These are phyloP conservation scores for Aspergillus panamensis DNA, from an alignment of 495 filamentous ascomycete genomes.

Conservation along the genomic window DNA sequence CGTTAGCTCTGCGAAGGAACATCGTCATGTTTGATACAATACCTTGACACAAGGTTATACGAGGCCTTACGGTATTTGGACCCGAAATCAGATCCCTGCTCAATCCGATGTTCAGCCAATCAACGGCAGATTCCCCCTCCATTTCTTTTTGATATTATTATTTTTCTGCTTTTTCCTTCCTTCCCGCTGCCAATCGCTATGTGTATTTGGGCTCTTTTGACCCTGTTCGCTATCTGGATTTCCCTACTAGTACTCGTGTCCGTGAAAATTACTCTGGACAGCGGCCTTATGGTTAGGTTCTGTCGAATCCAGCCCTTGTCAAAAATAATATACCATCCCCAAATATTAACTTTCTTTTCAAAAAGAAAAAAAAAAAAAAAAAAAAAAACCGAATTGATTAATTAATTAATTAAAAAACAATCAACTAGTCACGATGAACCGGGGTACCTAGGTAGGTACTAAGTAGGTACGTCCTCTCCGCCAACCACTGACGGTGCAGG, in stretches of 20 bases:
- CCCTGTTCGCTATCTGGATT: conserved; percentile 14
- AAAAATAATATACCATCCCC: neutral
- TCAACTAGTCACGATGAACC: conserved; percentile 1
- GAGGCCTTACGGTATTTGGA: conserved; percentile 19
- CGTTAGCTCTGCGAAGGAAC: conserved; percentile 21
- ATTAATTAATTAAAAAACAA: neutral
- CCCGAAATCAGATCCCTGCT: conserved; percentile 21
- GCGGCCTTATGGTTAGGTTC: neutral
- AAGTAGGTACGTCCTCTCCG: conserved; percentile 1
- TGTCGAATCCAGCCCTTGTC: conserved; percentile 17
- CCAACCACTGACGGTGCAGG: conserved; percentile 5
- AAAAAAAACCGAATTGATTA: conserved; percentile 4
- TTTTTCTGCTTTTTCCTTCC: conserved; percentile 15
- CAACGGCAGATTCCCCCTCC: conserved; percentile 15
- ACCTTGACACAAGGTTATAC: conserved; percentile 20
- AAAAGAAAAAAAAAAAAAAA: conserved; percentile 12
- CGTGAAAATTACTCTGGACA: conserved; percentile 1
- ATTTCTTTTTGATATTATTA: conserved; percentile 17
- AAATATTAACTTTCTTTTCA: neutral
- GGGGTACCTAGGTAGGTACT: too few relatives aligned
- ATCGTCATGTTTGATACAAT: conserved; percentile 19
- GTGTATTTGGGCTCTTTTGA: conserved; percentile 6
- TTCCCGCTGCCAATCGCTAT: conserved; percentile 11
- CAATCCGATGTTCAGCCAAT: conserved; percentile 22
- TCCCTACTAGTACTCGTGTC: conserved; percentile 11